Percentiles rank a stretch among this genome's conserved stretches.
These are phyloP conservation scores for Guyanaporus albipodus DNA, from an alignment of 768 basidiomycete genomes.

Conservation along the genomic window DNA sequence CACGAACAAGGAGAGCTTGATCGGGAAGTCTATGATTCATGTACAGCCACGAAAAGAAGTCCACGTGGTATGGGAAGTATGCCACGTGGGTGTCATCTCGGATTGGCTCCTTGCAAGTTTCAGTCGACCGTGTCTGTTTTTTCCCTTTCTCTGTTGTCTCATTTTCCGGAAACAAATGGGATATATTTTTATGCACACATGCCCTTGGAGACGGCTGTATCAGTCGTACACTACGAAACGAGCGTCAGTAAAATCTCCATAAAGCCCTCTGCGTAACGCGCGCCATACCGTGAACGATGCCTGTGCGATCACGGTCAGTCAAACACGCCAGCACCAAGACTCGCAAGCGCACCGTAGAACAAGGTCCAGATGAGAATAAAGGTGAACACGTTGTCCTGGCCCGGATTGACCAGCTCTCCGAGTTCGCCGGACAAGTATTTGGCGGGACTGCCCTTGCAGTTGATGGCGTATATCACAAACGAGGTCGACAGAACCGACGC, in stretches of 20 bases:
- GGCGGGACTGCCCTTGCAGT: slow-evolving; percentile 61
- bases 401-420: slow-evolving; percentile 72
- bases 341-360: slow-evolving; percentile 70
- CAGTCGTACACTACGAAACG: slow-evolving; percentile 39
- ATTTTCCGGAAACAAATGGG: neutral
- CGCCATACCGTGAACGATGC: slow-evolving; percentile 46
- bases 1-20: slow-evolving; percentile 40
- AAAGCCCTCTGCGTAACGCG: neutral
- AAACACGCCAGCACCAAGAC: neutral
- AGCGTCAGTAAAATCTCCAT: slow-evolving; percentile 11
- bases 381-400: slow-evolving; percentile 87
- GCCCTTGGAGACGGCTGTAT: neutral
- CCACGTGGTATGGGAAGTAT: slow-evolving; percentile 28
- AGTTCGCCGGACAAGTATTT: slow-evolving; percentile 63
- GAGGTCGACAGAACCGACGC: slow-evolving; percentile 65
- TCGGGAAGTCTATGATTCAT: slow-evolving; percentile 32
- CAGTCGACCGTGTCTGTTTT: slow-evolving; percentile 3
- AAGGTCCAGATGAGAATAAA: slow-evolving; percentile 94
- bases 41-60: slow-evolving; percentile 28
- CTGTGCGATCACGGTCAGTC: slow-evolving; percentile 22
- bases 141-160: neutral
- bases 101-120: slow-evolving; percentile 16
- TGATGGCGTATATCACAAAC: slow-evolving; percentile 58
- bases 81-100: slow-evolving; percentile 35
- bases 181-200: neutral